phyloP scores from a whole-genome alignment of 2,329 filamentous ascomycete genomes.

The Cordyceps pruinosa region DNA sequence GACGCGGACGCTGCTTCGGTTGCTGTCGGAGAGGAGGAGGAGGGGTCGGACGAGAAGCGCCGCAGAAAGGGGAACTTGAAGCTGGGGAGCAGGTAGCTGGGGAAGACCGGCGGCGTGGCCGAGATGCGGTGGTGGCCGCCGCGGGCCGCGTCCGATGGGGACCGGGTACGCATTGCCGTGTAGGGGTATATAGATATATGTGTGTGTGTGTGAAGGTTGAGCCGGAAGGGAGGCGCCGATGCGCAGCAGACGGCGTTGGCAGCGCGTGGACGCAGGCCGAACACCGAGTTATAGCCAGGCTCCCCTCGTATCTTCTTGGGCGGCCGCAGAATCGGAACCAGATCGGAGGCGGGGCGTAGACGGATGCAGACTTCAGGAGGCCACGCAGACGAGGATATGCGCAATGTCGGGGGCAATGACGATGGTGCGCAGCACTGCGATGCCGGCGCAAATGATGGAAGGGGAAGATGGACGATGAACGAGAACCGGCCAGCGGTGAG shows the following conservation, averaged over 20 bases:
- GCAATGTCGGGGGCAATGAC: not conserved
- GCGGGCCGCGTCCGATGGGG: slow-evolving; percentile 23
- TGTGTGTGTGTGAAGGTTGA: too few relatives aligned
- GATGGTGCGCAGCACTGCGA: not conserved
- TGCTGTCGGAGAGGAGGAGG: slow-evolving; percentile 22
- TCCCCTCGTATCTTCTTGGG: too few relatives aligned
- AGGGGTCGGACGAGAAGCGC: slow-evolving; percentile 31
- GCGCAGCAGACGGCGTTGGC: too few relatives aligned
- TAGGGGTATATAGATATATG: not conserved
- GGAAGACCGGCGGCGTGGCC: slow-evolving; percentile 39
- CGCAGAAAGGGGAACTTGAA: slow-evolving; percentile 42
- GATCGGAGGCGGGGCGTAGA: too few relatives aligned
- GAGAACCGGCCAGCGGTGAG: not conserved
- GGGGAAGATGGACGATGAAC: not conserved
- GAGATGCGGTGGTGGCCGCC: slow-evolving; percentile 30
- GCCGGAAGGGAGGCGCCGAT: not conserved
- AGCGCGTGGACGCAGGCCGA: too few relatives aligned
- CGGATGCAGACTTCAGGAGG: too few relatives aligned
- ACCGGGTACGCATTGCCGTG: not conserved
- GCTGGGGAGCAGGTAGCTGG: slow-evolving; percentile 46
- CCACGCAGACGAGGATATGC: too few relatives aligned
- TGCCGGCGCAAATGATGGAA: not conserved
- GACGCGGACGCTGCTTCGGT: slow-evolving; percentile 5
- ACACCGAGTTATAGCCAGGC: too few relatives aligned
- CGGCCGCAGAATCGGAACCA: too few relatives aligned